A percentile compares a stretch with the other conserved stretches of the same genome.
phyloP scores from a whole-genome alignment of 2,329 filamentous ascomycete species.

The Botryotinia narcissicola region DNA sequence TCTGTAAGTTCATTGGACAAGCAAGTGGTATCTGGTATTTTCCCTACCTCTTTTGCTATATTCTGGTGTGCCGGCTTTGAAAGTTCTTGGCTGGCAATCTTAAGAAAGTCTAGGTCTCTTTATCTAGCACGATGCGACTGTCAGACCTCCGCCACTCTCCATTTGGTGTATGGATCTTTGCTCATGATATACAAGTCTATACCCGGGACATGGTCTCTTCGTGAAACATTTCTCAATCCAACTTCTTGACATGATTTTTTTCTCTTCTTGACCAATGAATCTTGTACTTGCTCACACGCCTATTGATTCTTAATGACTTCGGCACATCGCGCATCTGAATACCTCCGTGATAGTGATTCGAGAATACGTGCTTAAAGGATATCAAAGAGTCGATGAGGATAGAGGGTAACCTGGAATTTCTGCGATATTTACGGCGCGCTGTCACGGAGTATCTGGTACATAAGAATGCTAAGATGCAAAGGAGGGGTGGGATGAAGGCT shows the following conservation, averaged over 20 bases:
- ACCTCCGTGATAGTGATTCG: not conserved
- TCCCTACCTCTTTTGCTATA: not conserved
- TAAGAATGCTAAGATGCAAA: not conserved
- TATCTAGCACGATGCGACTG: not conserved
- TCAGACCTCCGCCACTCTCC: not conserved
- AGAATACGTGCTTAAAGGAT: not conserved
- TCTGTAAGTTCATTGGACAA: not conserved
- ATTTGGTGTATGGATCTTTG: not conserved
- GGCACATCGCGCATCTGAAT: not conserved
- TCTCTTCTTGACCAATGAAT: not conserved
- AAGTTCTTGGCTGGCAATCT: not conserved
- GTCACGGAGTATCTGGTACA: not conserved
- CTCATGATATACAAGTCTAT: not conserved
- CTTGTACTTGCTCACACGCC: not conserved
- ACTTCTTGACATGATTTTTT: not conserved
- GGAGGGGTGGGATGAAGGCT: not conserved
- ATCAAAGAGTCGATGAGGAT: constrained; percentile 7
- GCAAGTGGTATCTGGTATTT: not conserved
- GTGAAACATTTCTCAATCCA: not conserved
- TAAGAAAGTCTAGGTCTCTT: not conserved
- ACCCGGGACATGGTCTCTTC: not conserved
- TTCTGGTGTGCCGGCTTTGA: not conserved
- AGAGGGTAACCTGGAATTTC: not conserved
- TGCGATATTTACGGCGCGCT: not conserved
- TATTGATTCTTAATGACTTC: not conserved